Evolutionary conservation across 192 early-diverging fungal species (phyloP).

Genomic region (Obelidium mucronatum): DNA sequence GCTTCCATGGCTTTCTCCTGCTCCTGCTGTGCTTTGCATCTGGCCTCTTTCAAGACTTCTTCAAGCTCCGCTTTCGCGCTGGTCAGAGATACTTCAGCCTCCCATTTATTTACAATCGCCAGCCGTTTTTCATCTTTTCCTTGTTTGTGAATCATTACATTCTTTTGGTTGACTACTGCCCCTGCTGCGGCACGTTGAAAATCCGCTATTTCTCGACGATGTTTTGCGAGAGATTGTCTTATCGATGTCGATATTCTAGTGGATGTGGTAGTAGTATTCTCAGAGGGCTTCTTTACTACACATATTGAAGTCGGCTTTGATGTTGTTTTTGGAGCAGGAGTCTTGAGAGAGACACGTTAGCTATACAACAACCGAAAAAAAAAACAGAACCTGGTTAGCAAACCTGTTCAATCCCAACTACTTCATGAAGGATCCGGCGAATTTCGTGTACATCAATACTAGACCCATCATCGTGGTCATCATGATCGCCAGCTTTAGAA

Average conservation of each 20-base stretch:
- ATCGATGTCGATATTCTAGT: background rate
- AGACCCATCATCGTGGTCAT: background rate
- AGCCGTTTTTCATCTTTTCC: background rate
- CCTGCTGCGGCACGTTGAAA: background rate
- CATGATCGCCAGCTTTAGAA: background rate
- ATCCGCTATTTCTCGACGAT: slow-evolving; percentile 23
- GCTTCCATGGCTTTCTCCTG: background rate
- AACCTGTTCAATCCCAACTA: slow-evolving; percentile 15
- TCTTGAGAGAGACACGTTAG: no score
- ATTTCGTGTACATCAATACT: no score
- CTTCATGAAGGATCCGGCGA: background rate
- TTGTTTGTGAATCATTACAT: no score
- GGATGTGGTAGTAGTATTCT: background rate
- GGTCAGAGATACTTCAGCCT: background rate
- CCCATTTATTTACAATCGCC: background rate
- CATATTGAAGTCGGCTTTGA: no score
- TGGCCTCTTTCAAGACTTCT: background rate
- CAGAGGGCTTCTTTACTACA: no score
- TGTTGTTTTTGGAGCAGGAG: no score
- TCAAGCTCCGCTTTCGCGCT: background rate
- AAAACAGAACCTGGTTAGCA: no score
- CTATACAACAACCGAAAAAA: no score
- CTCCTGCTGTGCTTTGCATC: background rate
- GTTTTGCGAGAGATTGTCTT: slow-evolving; percentile 5
- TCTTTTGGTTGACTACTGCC: no score